Percentiles rank a stretch among this genome's conserved stretches.
Evolutionary conservation across 495 filamentous ascomycete genomes (phyloP).

Genomic region (Penicillium silybi): DNA sequence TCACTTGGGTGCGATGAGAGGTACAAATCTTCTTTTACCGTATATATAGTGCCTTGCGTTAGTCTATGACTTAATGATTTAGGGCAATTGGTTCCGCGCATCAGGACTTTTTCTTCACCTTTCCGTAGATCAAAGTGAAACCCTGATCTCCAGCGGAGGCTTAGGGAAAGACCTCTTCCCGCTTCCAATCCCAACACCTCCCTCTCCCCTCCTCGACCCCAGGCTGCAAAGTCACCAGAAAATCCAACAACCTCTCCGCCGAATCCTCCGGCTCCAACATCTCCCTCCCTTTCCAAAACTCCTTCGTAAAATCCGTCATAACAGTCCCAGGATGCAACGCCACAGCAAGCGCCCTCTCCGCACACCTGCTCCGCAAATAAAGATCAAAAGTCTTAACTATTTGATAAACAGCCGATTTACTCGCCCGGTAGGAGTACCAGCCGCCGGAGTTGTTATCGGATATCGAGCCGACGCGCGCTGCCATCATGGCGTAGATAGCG

Average conservation of each 20-base stretch:
- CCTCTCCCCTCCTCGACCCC: slow-evolving; percentile 52
- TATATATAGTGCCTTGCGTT: not conserved
- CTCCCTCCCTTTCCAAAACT: slow-evolving; percentile 62
- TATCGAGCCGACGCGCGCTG: slow-evolving; percentile 72
- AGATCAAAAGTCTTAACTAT: slow-evolving; percentile 69
- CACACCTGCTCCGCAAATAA: slow-evolving; percentile 51
- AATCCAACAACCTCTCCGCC: slow-evolving; percentile 54
- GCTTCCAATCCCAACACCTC: slow-evolving; percentile 74
- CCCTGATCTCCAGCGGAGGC: not conserved
- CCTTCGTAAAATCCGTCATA: slow-evolving; percentile 65
- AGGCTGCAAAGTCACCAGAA: slow-evolving; percentile 40
- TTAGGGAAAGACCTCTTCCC: slow-evolving; percentile 62
- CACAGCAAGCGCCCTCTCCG: slow-evolving; percentile 59
- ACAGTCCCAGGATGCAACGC: slow-evolving; percentile 83
- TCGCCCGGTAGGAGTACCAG: slow-evolving; percentile 73
- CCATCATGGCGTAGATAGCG: slow-evolving; percentile 66
- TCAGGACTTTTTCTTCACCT: not conserved
- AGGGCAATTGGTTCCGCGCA: not conserved
- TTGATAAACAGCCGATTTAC: slow-evolving; percentile 69
- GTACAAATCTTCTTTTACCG: not conserved
- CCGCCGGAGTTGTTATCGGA: slow-evolving; percentile 67
- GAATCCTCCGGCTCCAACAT: slow-evolving; percentile 60
- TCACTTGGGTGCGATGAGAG: not conserved
- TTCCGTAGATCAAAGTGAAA: not conserved
- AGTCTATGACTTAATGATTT: not conserved